Evolutionary conservation across 768 basidiomycete genomes (phyloP), one percentile per base, ranked within the genome.

Genomic region (Brasilioporus rufonigricans): DNA sequence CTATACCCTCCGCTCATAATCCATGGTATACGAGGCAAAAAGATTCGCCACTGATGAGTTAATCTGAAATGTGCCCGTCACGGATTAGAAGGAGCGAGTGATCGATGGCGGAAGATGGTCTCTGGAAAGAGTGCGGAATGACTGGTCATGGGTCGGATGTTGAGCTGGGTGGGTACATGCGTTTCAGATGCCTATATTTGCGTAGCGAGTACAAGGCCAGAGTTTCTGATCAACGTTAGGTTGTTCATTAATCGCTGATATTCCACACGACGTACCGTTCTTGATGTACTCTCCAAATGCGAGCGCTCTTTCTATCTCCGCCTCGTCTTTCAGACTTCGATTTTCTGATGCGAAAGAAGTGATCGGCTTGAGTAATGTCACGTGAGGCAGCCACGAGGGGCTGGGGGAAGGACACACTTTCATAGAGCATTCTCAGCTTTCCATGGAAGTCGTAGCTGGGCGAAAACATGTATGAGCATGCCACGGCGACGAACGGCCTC

Each of bases 231-330:
- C 12, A 16, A 43, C 1, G 27, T 67, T 2, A 65, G 55, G 16
- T 7, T 32, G 32, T 32, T 18, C 8, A 1, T 1, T 14, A n/a
- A 24, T 26, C 11, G 12, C 29, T 11, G 2, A 33, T 5, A 36
- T 6, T 14, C 1, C 1, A 32, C 9, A 43, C 10, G 32, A 64
- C 80, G 57, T 62, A 88, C 91, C 91, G 64, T 89, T 88, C 73
- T 86, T 90, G 71, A 93, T 92, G 61, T 91, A 92, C 67, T 92
- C 90, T 13, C 85, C 88, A 29, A 92, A 71, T 55, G 77, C 80
- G 53, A 92, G 72, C 0, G 90, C 89, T 53, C 78, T 83, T 72
- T 92, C 87, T 50, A 92, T 89, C 57, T 92, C 88, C 19, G 81
- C 77, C 55, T 76, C 76, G 61, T 89, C 81, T 18, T 79, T 84